Conservation (phyloP, 2,329 filamentous ascomycete genomes). For the Exophiala oligosperma region DNA sequence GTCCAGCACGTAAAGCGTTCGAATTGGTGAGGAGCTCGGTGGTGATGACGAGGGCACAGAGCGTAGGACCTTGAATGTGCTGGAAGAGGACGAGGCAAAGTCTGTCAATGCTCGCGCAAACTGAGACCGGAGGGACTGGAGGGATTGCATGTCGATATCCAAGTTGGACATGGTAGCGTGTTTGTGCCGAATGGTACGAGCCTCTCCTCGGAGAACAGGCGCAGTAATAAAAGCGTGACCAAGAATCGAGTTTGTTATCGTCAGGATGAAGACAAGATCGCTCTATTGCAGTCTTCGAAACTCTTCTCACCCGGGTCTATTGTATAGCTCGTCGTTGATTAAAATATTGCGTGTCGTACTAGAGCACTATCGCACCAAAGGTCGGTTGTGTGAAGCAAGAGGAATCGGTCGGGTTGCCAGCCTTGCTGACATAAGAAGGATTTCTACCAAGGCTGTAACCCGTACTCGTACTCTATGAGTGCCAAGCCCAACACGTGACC, state of each 20-base stretch:
- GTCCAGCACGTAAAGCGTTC: constrained; percentile 60
- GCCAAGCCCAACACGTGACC: background rate
- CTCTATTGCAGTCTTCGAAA: too few relatives aligned
- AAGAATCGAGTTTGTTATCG: too few relatives aligned
- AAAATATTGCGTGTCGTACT: too few relatives aligned
- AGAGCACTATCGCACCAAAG: background rate
- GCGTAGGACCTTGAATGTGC: constrained; percentile 16
- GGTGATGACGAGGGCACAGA: constrained; percentile 13
- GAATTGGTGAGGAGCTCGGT: constrained; percentile 9
- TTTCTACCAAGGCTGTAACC: background rate
- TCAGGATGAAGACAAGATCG: too few relatives aligned
- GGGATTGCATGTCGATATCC: constrained; percentile 14
- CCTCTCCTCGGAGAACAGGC: too few relatives aligned
- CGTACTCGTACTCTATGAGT: background rate
- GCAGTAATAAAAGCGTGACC: too few relatives aligned
- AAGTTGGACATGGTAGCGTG: constrained; percentile 9
- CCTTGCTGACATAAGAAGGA: background rate
- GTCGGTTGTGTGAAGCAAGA: background rate
- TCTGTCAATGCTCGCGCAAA: constrained; percentile 21
- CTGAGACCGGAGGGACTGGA: constrained; percentile 14
- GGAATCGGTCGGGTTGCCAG: constrained; percentile 9
- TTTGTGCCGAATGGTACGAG: too few relatives aligned
- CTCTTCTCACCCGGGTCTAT: too few relatives aligned
- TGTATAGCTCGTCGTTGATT: too few relatives aligned
- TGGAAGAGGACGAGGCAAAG: constrained; percentile 18